Base-by-base conservation (phyloP, 192 early-diverging fungal species). In the Backusella luteola region DNA sequence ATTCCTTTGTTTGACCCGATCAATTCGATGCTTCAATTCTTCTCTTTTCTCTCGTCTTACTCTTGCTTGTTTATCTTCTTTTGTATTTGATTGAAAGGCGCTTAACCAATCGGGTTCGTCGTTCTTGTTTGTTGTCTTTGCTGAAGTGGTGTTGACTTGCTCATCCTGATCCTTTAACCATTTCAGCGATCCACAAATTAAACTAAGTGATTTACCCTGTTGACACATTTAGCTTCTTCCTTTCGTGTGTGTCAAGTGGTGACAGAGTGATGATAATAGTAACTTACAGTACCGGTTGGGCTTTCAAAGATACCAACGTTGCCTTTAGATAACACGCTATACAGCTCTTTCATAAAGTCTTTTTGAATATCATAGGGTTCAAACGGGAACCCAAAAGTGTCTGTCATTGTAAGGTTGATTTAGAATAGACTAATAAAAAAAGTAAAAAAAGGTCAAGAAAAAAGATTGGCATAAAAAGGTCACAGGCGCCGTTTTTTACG, bases 241-340 rank as follows among this genome's bases (percentile, higher is more conserved):
- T 49, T n/a, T 0, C 21, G n/a, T 71, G 35, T 17, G 5, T 79
- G 34, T 56, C 35, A 14, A 34, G 23, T 1, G 29, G 70, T 53
- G 32, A 32, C 32, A 32, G 32, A 32, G 32, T 32, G 32, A 3
- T 32, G 3, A 32, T 32, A 56, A 34, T 6, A 52, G 4, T 4
- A 35, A 79, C 82, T 66, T 78, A 91, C 92, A 1, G 96, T 98
- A 1, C 96, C 96, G 9, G 96, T 98, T 15, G 96, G 96, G 34
- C 91, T 93, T 80, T 98, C 96, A 73, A 98, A 94, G 14, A 98
- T 89, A 21, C 89, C 91, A 59, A 98, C 85, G 66, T 93, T 87
- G 7, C 87, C 78, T 19, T 87, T 59, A 38, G 94, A 90, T 19
- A 96, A 84, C 9, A 87, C 87, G 38, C 89, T 81, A 77, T 94